Percentiles rank a stretch among this genome's conserved stretches.
Conservation (phyloP, 495 filamentous ascomycete species). For the Symbiotaphrina buchneri region DNA sequence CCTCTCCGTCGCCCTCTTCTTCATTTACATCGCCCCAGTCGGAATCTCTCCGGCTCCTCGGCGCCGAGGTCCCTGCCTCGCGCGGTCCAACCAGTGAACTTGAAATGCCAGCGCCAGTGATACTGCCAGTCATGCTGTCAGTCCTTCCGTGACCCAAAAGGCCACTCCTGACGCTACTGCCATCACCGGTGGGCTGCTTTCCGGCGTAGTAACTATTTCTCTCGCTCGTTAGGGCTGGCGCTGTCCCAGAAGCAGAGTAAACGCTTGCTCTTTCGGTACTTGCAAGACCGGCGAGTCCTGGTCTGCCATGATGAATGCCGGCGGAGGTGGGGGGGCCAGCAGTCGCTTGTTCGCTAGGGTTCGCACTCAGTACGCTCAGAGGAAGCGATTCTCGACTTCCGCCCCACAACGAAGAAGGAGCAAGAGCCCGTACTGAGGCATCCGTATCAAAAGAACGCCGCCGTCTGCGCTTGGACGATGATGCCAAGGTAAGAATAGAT, state of each 20-base stretch:
- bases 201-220: constrained; percentile 59
- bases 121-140: constrained; percentile 64
- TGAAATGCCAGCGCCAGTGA: constrained; percentile 25
- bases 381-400: constrained; percentile 75
- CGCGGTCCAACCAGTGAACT: constrained; percentile 39
- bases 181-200: constrained; percentile 39
- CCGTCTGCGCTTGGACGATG: constrained; percentile 75
- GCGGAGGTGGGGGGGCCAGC: constrained; percentile 15
- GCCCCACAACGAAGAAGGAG: constrained; percentile 80
- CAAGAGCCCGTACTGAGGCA: constrained; percentile 78
- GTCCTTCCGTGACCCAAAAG: constrained; percentile 52
- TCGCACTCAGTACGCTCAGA: constrained; percentile 68
- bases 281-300: constrained; percentile 35
- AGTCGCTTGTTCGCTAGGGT: constrained; percentile 34
- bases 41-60: constrained; percentile 36
- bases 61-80: constrained; percentile 16
- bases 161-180: constrained; percentile 57
- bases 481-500: constrained; percentile 88
- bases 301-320: constrained; percentile 29
- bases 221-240: constrained; percentile 41
- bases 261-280: constrained; percentile 66
- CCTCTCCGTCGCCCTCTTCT: constrained; percentile 14
- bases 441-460: constrained; percentile 87
- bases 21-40: constrained; percentile 37
- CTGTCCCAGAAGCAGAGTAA: constrained; percentile 57